Evolutionary conservation across 345 rosid species (phyloP), one percentile per base, ranked within the genome.

Genomic region (Euphorbia peplus): DNA sequence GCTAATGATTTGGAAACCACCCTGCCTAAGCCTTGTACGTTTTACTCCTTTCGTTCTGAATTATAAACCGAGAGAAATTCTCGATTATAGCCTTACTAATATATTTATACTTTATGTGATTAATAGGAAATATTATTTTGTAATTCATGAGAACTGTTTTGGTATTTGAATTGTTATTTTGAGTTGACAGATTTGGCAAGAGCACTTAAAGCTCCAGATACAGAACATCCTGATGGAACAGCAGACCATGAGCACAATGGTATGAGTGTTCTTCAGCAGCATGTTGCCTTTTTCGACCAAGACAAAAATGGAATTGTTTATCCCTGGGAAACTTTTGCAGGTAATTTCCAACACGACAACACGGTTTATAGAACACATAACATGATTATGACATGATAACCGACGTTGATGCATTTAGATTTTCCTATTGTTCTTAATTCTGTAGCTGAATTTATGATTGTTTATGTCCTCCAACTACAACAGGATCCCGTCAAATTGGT

Each of bases 321-420:
- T 53, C 98, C 99, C 16, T 90, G 95, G 99, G 99, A 91, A 76
- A 95, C 97, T 66, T 95, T 82, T 68, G 37, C 80, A 47, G 93
- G 99, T 90, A 76, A 5, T 39, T 39, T 39, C n/a, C n/a, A n/a
- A n/a, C n/a, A n/a, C n/a, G n/a, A n/a, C n/a, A n/a, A n/a, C n/a
- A n/a, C n/a, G n/a, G n/a, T n/a, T n/a, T n/a, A n/a, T n/a, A n/a
- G n/a, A n/a, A n/a, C n/a, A n/a, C n/a, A n/a, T n/a, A n/a, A n/a
- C n/a, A n/a, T n/a, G n/a, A n/a, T n/a, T n/a, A n/a, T n/a, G n/a
- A n/a, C n/a, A n/a, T n/a, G n/a, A n/a, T n/a, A n/a, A n/a, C n/a
- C n/a, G n/a, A n/a, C n/a, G n/a, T n/a, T n/a, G n/a, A n/a, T n/a
- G n/a, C n/a, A n/a, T n/a, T n/a, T n/a, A n/a, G n/a, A n/a, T n/a